These are phyloP conservation scores for Wickerhamiella vanderwaltii DNA, from an alignment of 805 yeast genomes.

Conservation along the genomic window DNA sequence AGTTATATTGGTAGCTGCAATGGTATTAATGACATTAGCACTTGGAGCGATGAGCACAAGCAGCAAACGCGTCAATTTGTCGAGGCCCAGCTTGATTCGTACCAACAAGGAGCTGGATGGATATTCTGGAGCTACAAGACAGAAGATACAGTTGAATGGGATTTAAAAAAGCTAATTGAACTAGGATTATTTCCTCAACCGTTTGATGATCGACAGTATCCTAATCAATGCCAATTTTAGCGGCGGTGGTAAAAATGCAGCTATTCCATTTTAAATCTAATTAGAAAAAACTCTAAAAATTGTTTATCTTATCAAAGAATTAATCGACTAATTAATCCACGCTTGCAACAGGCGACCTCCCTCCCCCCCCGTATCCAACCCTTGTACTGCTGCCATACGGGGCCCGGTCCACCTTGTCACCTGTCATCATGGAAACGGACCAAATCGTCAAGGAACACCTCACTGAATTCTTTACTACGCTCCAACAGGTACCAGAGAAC, in stretches of 20 bases:
- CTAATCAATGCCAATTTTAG: constrained; percentile 51
- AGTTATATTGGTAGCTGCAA: constrained; percentile 49
- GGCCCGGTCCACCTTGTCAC: too few species aligned
- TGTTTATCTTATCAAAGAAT: too few species aligned
- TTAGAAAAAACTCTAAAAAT: too few species aligned
- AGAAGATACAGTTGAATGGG: constrained; percentile 78
- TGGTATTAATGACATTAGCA: constrained; percentile 3
- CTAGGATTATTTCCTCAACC: constrained; percentile 74
- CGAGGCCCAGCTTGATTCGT: constrained; percentile 87
- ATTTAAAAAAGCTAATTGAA: constrained; percentile 45
- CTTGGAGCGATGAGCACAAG: constrained; percentile 52
- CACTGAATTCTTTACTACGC: constrained; percentile 47
- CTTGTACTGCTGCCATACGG: too few species aligned
- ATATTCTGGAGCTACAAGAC: constrained; percentile 91
- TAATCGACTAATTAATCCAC: too few species aligned
- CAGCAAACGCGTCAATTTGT: constrained; percentile 52
- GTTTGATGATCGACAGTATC: constrained; percentile 50
- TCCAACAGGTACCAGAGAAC: constrained; percentile 60
- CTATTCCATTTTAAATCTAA: too few species aligned
- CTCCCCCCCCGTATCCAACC: too few species aligned
- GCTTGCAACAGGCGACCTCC: too few species aligned
- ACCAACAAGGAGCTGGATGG: constrained; percentile 68
- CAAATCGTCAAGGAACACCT: constrained; percentile 47
- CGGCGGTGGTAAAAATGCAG: too few species aligned
- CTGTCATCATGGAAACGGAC: constrained; percentile 13